These are phyloP conservation scores for Fusarium sacchari DNA, from an alignment of 2,329 filamentous ascomycete genomes.

Conservation along the genomic window DNA sequence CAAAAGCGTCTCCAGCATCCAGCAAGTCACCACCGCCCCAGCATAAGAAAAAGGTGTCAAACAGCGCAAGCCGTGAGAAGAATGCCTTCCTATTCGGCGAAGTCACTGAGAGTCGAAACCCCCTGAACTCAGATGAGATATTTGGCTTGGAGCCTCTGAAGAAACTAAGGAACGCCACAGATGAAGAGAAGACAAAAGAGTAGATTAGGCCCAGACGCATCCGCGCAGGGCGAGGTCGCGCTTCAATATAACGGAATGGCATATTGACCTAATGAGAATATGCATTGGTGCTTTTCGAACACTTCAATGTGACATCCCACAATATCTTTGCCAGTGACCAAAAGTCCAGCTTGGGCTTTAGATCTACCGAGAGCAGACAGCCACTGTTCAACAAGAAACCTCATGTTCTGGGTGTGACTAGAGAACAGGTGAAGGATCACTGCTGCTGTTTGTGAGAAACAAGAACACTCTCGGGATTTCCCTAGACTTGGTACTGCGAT, in stretches of 20 bases:
- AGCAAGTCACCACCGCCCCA: conserved; percentile 47
- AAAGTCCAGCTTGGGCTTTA: background rate
- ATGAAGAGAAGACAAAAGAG: background rate
- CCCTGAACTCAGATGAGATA: conserved; percentile 58
- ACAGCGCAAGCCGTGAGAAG: conserved; percentile 61
- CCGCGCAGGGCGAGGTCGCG: background rate
- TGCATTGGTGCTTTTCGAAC: background rate
- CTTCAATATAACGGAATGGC: background rate
- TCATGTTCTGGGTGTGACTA: background rate
- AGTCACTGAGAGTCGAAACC: conserved; percentile 51
- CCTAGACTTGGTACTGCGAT: background rate
- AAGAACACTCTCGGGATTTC: background rate
- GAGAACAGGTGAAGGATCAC: background rate
- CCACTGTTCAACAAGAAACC: background rate
- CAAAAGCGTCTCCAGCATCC: conserved; percentile 35
- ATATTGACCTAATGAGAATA: background rate
- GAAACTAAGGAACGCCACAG: conserved; percentile 39
- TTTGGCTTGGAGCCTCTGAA: conserved; percentile 65
- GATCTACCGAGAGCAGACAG: background rate
- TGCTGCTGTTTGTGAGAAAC: background rate
- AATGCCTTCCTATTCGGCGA: conserved; percentile 71
- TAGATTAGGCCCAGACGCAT: background rate
- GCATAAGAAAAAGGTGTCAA: conserved; percentile 55
- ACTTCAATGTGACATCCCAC: background rate
- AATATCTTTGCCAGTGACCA: background rate